Percentiles rank a stretch among this genome's conserved stretches.
These are phyloP conservation scores for Ascosphaera pollenicola DNA, from an alignment of 2,329 filamentous ascomycete genomes.

Conservation along the genomic window DNA sequence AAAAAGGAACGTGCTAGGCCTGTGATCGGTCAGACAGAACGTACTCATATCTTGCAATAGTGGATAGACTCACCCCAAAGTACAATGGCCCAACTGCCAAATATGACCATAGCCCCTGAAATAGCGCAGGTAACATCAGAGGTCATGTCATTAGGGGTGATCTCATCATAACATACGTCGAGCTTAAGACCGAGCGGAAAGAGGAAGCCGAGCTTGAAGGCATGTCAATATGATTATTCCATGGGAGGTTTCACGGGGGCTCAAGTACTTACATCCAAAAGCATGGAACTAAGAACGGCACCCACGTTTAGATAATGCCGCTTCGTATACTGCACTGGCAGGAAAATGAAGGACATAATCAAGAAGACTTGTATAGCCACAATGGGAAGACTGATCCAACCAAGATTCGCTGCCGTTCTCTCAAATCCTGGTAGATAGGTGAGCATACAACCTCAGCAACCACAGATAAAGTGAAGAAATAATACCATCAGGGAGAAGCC, in stretches of 20 bases:
- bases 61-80: constrained; percentile 43
- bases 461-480: neutral
- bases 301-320: constrained; percentile 87
- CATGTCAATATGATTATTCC: constrained; percentile 9
- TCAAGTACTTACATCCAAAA: constrained; percentile 49
- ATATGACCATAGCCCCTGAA: constrained; percentile 65
- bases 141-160: constrained; percentile 86
- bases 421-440: constrained; percentile 1
- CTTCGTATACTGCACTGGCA: constrained; percentile 75
- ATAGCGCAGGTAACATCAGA: constrained; percentile 63
- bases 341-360: constrained; percentile 52
- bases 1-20: constrained; percentile 75
- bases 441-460: neutral
- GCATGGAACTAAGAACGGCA: constrained; percentile 48
- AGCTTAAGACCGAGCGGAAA: constrained; percentile 62
- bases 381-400: constrained; percentile 29
- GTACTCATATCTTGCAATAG: neutral
- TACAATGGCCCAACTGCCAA: constrained; percentile 64
- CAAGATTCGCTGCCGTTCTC: constrained; percentile 20
- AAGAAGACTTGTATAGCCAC: constrained; percentile 44
- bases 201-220: constrained; percentile 57
- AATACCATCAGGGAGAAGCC: constrained; percentile 39
- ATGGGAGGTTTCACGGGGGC: neutral
- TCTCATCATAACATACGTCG: constrained; percentile 64
- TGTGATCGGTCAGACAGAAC: constrained; percentile 5